Conservation (phyloP, 2,329 filamentous ascomycete genomes). For the Venturia pyrina region DNA sequence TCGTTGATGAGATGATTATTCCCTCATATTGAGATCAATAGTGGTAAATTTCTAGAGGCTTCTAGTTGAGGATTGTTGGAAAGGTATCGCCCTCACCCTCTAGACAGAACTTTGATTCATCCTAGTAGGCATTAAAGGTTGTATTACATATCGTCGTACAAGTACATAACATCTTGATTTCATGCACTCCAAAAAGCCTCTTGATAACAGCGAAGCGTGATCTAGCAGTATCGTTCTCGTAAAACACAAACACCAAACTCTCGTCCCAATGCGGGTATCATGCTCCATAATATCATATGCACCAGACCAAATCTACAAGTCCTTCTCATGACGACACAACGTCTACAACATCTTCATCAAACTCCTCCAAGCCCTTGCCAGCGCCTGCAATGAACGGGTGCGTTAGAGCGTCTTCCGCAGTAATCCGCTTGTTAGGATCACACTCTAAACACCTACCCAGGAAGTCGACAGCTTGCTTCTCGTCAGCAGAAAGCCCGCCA, state of each 20-base stretch:
- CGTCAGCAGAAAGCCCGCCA: conserved; percentile 52
- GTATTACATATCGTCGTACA: not conserved
- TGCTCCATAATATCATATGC: not conserved
- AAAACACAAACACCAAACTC: not conserved
- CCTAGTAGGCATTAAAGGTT: not conserved
- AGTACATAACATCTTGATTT: not conserved
- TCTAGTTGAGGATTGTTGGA: no score
- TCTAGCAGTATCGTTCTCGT: not conserved
- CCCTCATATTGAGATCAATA: no score
- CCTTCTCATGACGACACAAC: conserved; percentile 13
- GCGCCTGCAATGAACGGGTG: conserved; percentile 55
- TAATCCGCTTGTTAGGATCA: conserved; percentile 64
- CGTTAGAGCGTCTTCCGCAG: conserved; percentile 60
- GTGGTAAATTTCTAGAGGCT: no score
- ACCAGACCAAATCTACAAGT: not conserved
- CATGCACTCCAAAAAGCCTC: not conserved
- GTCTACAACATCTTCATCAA: conserved; percentile 26
- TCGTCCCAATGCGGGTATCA: not conserved
- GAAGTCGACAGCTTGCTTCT: conserved; percentile 64
- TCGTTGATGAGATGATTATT: no score
- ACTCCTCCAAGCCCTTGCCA: conserved; percentile 16
- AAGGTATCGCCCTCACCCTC: no score
- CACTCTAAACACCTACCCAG: conserved; percentile 64
- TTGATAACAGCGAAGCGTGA: not conserved
- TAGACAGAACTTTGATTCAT: no score